Evolutionary conservation across 2,329 filamentous ascomycete genomes (phyloP), one percentile per base, ranked within the genome.

Genomic region (Truncatella angustata): DNA sequence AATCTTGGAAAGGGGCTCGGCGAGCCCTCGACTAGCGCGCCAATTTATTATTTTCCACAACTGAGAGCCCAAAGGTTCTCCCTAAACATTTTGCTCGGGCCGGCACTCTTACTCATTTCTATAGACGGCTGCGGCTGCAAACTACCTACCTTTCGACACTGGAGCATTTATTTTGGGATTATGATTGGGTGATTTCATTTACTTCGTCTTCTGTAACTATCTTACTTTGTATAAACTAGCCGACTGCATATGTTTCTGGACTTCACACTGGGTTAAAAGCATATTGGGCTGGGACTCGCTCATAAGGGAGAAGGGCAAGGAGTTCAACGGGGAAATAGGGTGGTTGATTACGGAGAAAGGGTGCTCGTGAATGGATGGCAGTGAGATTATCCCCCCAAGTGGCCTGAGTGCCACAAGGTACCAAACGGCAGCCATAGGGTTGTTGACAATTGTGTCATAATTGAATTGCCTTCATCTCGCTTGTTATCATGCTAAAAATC

Each of bases 181-280:
- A 18, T 32, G n/a, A n/a, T n/a, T n/a, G n/a, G n/a, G n/a, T n/a
- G n/a, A n/a, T 30, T 46, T 46, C 21, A 21, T 46, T 24, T 7
- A 46, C 26, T 46, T 24, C 12, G 32, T 24, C 21, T 26, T 50
- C 20, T 50, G 35, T 50, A 50, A 11, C 32, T 39, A 39, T 34
- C 20, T 12, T 11, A 34, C 18, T 30, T 50, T 49, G 45, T 49
- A 49, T 49, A 36, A 49, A 49, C 5, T 37, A 49, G 18, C 16
- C 37, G 36, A 18, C 37, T 49, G 45, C 45, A 49, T 49, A 24
- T 24, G 18, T 12, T 18, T 9, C n/a, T n/a, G 45, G 32, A 23
- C 45, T 36, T 26, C 20, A 24, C 21, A 26, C 36, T 20, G 32
- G 20, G 12, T 23, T 11, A 37, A 37, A 36, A 37, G 45, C 45